These are phyloP conservation scores for Termitomyces sp. DNA, from an alignment of 768 basidiomycete species.

Conservation along the genomic window DNA sequence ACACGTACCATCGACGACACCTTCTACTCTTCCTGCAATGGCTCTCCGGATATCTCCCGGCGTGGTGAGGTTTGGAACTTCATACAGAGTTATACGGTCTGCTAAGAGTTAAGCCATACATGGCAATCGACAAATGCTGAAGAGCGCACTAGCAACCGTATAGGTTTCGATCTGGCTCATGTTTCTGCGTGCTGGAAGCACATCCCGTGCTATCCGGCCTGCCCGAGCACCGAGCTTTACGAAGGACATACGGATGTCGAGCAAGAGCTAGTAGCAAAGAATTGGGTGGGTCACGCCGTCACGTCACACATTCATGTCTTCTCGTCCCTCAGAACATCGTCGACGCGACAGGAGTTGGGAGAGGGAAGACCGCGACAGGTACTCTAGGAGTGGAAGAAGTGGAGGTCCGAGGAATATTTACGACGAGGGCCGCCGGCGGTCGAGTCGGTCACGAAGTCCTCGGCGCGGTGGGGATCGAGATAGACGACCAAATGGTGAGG, in stretches of 20 bases:
- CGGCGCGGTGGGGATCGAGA: conserved; percentile 38
- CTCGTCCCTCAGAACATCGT: conserved; percentile 45
- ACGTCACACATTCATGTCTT: conserved; percentile 44
- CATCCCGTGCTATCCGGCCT: not conserved
- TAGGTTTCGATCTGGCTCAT: not conserved
- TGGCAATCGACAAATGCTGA: not conserved
- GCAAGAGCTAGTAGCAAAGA: not conserved
- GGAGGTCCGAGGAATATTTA: conserved; percentile 31
- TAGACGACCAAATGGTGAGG: conserved; percentile 25
- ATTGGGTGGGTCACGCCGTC: conserved; percentile 12
- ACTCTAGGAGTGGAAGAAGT: conserved; percentile 33
- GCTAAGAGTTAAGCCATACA: not conserved
- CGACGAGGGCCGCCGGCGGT: conserved; percentile 41
- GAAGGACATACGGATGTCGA: conserved; percentile 5
- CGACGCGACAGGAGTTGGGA: conserved; percentile 67
- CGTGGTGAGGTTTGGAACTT: conserved; percentile 7
- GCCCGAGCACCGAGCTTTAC: not conserved
- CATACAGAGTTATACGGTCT: conserved; percentile 10
- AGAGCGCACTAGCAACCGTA: not conserved
- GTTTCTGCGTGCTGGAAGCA: not conserved
- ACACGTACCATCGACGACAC: conserved; percentile 30
- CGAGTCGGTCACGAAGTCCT: conserved; percentile 50
- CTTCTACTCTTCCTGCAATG: conserved; percentile 3
- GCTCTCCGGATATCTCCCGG: conserved; percentile 11
- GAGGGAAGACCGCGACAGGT: conserved; percentile 47